Conservation (phyloP, 225 moss, liverwort and hornwort genomes). For the Antitrichia curtipendula region DNA sequence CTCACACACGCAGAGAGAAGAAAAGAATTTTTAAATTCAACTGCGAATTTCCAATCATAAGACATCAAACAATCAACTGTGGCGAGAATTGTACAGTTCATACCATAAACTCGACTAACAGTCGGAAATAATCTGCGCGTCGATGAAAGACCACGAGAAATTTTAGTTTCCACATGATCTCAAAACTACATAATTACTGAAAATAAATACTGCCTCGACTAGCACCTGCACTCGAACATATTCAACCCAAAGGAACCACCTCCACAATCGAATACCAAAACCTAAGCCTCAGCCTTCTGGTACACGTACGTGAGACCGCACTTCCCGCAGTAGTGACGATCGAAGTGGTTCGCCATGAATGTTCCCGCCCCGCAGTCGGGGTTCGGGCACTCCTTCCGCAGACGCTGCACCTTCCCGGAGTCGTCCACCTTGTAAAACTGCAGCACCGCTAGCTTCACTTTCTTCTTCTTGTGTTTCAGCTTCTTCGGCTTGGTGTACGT, state of each 20-base stretch:
- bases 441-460: slow-evolving; percentile 45
- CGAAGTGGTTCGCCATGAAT: slow-evolving; percentile 41
- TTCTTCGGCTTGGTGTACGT: slow-evolving; percentile 51
- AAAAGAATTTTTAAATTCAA: background rate
- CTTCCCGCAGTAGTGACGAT: slow-evolving; percentile 50
- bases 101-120: background rate
- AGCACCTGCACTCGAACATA: slow-evolving; percentile 18
- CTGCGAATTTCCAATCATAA: background rate
- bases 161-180: background rate
- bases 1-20: background rate
- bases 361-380: slow-evolving; percentile 46
- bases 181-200: background rate
- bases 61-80: background rate
- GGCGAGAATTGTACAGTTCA: background rate
- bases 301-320: slow-evolving; percentile 43
- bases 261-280: background rate
- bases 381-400: slow-evolving; percentile 45
- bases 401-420: slow-evolving; percentile 47
- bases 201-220: background rate
- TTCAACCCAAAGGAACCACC: background rate
- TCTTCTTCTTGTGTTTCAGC: slow-evolving; percentile 54
- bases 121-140: background rate
- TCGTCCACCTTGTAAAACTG: slow-evolving; percentile 58
- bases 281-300: slow-evolving; percentile 31
- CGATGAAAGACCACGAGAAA: background rate